phyloP scores from a whole-genome alignment of 2,329 filamentous ascomycete species.

The Harringtonia lauricola region DNA sequence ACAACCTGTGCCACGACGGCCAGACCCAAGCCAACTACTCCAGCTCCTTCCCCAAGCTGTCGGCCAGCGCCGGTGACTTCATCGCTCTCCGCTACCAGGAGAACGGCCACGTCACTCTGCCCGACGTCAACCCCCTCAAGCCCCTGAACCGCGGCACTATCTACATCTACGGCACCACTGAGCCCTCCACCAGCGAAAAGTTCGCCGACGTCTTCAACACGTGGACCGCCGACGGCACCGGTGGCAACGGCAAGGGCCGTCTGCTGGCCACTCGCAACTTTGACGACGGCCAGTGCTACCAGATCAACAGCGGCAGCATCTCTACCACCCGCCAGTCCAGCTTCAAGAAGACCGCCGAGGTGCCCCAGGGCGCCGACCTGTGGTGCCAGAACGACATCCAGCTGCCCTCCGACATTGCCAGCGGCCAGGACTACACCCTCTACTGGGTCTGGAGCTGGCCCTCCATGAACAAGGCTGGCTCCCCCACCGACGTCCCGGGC shows the following conservation, averaged over 20 bases:
- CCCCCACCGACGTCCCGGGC: slow-evolving; percentile 20
- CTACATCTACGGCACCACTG: slow-evolving; percentile 60
- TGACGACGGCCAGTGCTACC: slow-evolving; percentile 86
- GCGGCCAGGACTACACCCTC: slow-evolving; percentile 60
- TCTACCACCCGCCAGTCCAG: slow-evolving; percentile 46
- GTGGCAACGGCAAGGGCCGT: slow-evolving; percentile 66
- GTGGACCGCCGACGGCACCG: slow-evolving; percentile 73
- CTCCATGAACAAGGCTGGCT: slow-evolving; percentile 32
- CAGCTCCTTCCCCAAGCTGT: slow-evolving; percentile 49
- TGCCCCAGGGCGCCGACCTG: slow-evolving; percentile 46
- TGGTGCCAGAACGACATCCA: slow-evolving; percentile 75
- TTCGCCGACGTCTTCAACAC: slow-evolving; percentile 56
- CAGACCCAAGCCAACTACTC: slow-evolving; percentile 52
- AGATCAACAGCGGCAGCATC: slow-evolving; percentile 53
- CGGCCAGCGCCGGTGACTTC: slow-evolving; percentile 46
- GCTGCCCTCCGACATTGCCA: slow-evolving; percentile 55
- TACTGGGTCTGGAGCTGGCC: slow-evolving; percentile 99
- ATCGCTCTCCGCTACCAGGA: slow-evolving; percentile 60
- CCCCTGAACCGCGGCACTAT: slow-evolving; percentile 58
- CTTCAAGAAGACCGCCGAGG: slow-evolving; percentile 38
- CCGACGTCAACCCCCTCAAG: slow-evolving; percentile 44
- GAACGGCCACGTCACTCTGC: slow-evolving; percentile 63
- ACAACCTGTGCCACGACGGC: slow-evolving; percentile 50
- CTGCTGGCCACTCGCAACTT: slow-evolving; percentile 71
- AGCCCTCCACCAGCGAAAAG: slow-evolving; percentile 40